Percentiles rank a stretch among this genome's conserved stretches.
Evolutionary conservation across 208 protist genomes (phyloP).

Genomic region (Leishmania mexicana): DNA sequence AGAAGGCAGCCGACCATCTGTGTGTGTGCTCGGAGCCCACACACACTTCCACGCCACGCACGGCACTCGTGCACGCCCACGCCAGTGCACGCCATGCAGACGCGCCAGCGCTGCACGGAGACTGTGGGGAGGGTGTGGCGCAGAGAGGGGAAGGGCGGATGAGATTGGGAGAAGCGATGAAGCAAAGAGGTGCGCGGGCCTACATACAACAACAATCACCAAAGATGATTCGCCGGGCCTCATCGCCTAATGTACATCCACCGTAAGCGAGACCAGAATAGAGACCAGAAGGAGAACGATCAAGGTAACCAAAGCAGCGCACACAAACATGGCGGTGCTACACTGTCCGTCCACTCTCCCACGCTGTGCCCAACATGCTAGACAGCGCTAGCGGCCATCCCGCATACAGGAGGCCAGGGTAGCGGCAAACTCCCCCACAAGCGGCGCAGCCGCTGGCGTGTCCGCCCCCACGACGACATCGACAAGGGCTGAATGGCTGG

Average conservation of each 20-base stretch:
- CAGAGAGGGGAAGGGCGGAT: not conserved
- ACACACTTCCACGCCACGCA: not conserved
- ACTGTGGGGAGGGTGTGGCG: not conserved
- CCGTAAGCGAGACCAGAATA: not conserved
- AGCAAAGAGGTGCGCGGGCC: not conserved
- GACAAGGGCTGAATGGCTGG: conserved; percentile 19
- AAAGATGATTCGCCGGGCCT: not conserved
- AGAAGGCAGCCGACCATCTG: not conserved
- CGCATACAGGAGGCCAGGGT: conserved; percentile 12
- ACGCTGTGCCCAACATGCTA: not conserved
- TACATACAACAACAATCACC: not conserved
- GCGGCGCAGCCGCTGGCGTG: not conserved
- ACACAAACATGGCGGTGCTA: not conserved
- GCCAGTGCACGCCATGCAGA: not conserved
- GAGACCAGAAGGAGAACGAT: not conserved
- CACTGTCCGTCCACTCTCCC: not conserved
- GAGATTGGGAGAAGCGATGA: not conserved
- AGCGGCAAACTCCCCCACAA: conserved; percentile 1
- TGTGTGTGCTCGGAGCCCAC: no score
- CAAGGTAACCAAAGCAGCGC: not conserved
- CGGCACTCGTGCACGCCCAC: not conserved
- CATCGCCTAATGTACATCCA: conserved; percentile 7
- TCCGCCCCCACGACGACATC: conserved; percentile 23
- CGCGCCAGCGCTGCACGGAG: not conserved
- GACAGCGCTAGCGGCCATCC: not conserved